These are phyloP conservation scores for Carallia brachiata DNA, from an alignment of 345 rosid genomes.

Conservation along the genomic window DNA sequence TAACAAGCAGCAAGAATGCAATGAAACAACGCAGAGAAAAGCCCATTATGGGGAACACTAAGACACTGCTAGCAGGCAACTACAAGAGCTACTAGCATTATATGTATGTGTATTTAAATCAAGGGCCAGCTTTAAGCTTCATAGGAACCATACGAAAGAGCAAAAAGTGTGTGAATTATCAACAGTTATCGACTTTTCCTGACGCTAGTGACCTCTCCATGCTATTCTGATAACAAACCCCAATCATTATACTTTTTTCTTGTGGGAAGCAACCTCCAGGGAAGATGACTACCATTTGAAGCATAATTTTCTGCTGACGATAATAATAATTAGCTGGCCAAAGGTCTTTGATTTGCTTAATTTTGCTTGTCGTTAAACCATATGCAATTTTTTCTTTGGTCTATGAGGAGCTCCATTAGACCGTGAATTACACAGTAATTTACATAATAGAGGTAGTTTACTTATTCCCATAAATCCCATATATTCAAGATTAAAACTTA, in stretches of 20 bases:
- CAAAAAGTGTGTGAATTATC: too few relatives aligned
- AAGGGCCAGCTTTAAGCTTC: neutral
- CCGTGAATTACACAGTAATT: too few relatives aligned
- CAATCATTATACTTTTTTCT: neutral
- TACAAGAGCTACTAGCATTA: too few relatives aligned
- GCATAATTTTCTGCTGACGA: neutral
- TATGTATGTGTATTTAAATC: neutral
- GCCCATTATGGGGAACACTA: neutral
- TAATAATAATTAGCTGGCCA: neutral
- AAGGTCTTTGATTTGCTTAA: neutral
- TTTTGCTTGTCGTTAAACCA: too few relatives aligned
- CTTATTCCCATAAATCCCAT: too few relatives aligned
- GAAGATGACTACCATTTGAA: neutral
- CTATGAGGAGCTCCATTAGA: too few relatives aligned
- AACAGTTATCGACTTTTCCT: slow-evolving; percentile 1
- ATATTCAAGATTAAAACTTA: too few relatives aligned
- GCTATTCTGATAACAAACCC: slow-evolving; percentile 5
- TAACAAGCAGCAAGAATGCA: slow-evolving; percentile 4
- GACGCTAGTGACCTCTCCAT: slow-evolving; percentile 9
- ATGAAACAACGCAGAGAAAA: neutral
- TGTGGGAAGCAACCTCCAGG: slow-evolving; percentile 14
- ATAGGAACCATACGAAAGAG: neutral
- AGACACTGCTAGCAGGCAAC: neutral
- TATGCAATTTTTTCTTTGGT: too few relatives aligned
- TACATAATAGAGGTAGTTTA: too few relatives aligned